Evolutionary conservation across 306 rosid species (phyloP), one percentile per base, ranked within the genome.

Genomic region (Cucurbita ficifolia): DNA sequence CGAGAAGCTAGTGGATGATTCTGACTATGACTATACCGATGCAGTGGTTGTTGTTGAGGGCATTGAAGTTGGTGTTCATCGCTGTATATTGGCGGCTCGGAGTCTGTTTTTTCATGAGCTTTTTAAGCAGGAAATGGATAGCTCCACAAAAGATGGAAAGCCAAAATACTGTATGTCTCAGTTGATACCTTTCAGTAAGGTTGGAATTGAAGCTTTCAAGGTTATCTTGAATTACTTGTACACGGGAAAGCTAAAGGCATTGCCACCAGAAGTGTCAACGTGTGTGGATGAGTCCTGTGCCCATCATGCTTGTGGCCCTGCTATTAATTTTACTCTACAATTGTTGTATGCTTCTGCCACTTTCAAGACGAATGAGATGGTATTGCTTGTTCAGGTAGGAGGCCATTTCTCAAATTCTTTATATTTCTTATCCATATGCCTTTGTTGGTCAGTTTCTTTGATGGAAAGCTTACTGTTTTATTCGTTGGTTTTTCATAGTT

Each of bases 251-350:
- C 79, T 94, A 6, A 86, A 90, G 77, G 78, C 84, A 53, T 82
- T 92, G 1, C 95, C 92, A n/a, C 79, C 43, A 9, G 92, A 94
- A 82, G 96, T 87, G 19, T 86, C 96, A 68, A 87, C 86, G 0
- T 94, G 97, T 80, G 95, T 90, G 74, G 97, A 90, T 72, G 91
- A 85, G 54, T 14, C 59, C 45, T 94, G 98, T 78, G 75, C 72
- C 1, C 97, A 94, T 77, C 96, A 90, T 74, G 88, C 97, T 0
- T 94, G 98, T 22, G 81, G 89, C 8, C 98, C 98, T 46, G 92
- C 96, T 52, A 87, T 94, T 45, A 79, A 84, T 79, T 86, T 85
- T 75, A 95, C 95, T 18, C 82, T 94, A 80, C 96, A 94, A 73
- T 85, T 94, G 54, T 84, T 94, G 96, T 90, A 86, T 86, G 97